These are phyloP conservation scores for Starmerella powellii DNA, from an alignment of 805 yeast species.

Conservation along the genomic window DNA sequence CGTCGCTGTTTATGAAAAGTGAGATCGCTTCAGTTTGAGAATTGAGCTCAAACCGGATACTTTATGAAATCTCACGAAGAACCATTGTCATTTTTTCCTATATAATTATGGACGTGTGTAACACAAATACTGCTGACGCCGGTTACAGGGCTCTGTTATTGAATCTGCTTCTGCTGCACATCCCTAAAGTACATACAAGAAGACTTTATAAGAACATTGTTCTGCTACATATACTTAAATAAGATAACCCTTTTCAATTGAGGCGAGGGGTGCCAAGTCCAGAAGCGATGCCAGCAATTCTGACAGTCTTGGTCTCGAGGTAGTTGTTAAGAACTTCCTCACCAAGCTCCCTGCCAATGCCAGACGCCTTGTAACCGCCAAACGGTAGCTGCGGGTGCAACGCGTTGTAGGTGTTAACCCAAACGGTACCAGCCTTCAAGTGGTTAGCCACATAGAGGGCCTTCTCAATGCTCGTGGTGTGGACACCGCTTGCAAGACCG, in stretches of 20 bases:
- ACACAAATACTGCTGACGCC: too few relatives aligned
- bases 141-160: too few relatives aligned
- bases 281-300: slow-evolving; percentile 41
- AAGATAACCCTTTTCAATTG: not conserved
- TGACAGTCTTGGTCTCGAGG: slow-evolving; percentile 66
- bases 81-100: too few relatives aligned
- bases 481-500: slow-evolving; percentile 75
- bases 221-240: not conserved
- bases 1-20: slow-evolving; percentile 38
- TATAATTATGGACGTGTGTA: too few relatives aligned
- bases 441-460: slow-evolving; percentile 55
- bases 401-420: slow-evolving; percentile 58
- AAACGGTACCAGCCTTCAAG: slow-evolving; percentile 55
- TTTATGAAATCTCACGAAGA: too few relatives aligned
- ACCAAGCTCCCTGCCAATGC: slow-evolving; percentile 73
- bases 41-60: too few relatives aligned
- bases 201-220: too few relatives aligned
- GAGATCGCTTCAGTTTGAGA: not conserved
- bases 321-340: slow-evolving; percentile 58
- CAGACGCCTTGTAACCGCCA: slow-evolving; percentile 71
- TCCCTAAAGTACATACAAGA: too few relatives aligned
- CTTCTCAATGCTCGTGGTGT: slow-evolving; percentile 51
- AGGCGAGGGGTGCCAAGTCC: slow-evolving; percentile 17
- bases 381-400: slow-evolving; percentile 58
- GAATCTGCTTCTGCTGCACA: too few relatives aligned